Conservation (phyloP, 306 rosid species). For the Echinosophora koreensis region DNA sequence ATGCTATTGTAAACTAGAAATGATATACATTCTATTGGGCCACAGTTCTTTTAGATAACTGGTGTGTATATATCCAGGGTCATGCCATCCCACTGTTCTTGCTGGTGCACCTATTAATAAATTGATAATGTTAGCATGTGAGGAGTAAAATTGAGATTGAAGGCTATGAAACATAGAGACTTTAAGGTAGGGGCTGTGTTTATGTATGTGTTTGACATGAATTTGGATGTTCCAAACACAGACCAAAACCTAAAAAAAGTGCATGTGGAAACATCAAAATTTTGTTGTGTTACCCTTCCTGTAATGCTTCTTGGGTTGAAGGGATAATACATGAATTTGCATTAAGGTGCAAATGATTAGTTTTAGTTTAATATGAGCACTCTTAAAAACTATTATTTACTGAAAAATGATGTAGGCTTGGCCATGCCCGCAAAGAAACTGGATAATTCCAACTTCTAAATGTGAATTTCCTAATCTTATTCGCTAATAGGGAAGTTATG, state of each 20-base stretch:
- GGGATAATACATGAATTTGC: too few species aligned
- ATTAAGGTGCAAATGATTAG: too few species aligned
- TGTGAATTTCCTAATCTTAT: not conserved
- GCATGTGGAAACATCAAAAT: not conserved
- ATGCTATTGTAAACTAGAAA: conserved; percentile 33
- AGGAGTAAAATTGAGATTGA: conserved; percentile 5
- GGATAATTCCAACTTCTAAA: not conserved
- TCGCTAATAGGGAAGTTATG: not conserved
- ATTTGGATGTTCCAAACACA: not conserved
- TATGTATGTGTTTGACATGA: not conserved
- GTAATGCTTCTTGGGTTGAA: not conserved
- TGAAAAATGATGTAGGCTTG: not conserved
- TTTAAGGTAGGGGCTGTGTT: not conserved
- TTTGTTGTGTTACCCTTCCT: not conserved
- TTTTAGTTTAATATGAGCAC: not conserved
- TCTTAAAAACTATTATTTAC: too few species aligned
- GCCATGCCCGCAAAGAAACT: not conserved
- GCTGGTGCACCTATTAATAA: conserved; percentile 81
- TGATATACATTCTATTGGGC: conserved; percentile 78
- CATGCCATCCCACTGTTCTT: conserved; percentile 92
- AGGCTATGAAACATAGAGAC: not conserved
- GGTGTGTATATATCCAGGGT: conserved; percentile 90
- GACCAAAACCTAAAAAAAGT: not conserved
- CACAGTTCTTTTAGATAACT: conserved; percentile 79
- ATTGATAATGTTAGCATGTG: not conserved